These are phyloP conservation scores for Saccharomycopsis olivae DNA, from an alignment of 805 yeast genomes.

Conservation along the genomic window DNA sequence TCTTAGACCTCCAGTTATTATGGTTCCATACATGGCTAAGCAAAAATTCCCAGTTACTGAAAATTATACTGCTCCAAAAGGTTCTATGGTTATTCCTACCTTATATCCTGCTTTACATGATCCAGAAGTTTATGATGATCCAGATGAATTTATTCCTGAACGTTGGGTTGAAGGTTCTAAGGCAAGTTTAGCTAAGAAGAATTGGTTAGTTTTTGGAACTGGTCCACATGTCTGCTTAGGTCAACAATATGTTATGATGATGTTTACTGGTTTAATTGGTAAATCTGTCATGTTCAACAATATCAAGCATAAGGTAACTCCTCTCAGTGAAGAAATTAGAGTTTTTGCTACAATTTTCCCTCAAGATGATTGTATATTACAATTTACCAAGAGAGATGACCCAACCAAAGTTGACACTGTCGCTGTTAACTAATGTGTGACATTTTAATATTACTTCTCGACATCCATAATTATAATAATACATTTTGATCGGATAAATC, in stretches of 20 bases:
- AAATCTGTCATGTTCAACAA: conserved; percentile 77
- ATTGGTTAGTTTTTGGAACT: conserved; percentile 95
- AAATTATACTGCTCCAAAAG: conserved; percentile 87
- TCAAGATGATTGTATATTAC: conserved; percentile 79
- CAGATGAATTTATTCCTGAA: conserved; percentile 91
- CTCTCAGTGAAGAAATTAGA: conserved; percentile 79
- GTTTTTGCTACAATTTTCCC: conserved; percentile 99
- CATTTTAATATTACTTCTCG: too few species aligned
- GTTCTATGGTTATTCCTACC: conserved; percentile 94
- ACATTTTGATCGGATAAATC: too few species aligned
- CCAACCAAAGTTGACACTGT: conserved; percentile 25
- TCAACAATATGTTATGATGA: conserved; percentile 84
- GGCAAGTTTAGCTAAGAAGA: conserved; percentile 68
- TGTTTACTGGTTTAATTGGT: conserved; percentile 84
- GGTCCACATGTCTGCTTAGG: conserved; percentile 97
- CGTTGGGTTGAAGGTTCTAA: conserved; percentile 81
- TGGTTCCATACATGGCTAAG: conserved; percentile 96
- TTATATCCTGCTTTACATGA: conserved; percentile 94
- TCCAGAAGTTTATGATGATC: conserved; percentile 91
- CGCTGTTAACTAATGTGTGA: background rate
- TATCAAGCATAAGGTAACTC: conserved; percentile 74
- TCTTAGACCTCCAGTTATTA: conserved; percentile 93
- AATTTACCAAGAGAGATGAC: conserved; percentile 55
- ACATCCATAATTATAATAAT: too few species aligned
- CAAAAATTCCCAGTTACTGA: conserved; percentile 74